Evolutionary conservation across 2,329 filamentous ascomycete genomes (phyloP).

Genomic region (Diaporthe eres): DNA sequence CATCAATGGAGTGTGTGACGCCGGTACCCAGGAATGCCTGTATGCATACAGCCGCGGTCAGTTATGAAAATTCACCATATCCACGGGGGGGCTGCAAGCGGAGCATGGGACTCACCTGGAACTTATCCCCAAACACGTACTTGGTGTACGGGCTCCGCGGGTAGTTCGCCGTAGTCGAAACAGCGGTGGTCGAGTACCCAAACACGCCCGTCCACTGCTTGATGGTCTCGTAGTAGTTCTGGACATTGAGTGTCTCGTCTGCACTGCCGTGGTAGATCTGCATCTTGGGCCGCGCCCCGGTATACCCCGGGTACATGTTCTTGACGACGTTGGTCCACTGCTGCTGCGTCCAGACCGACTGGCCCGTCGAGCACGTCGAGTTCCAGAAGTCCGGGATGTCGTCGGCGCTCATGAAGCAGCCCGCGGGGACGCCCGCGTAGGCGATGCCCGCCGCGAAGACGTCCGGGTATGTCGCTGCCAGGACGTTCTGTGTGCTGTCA

Average conservation of each 20-base stretch:
- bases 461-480: conserved; percentile 63
- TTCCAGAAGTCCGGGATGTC: conserved; percentile 62
- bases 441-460: conserved; percentile 60
- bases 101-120: conserved; percentile 19
- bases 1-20: not conserved
- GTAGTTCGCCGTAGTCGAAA: not conserved
- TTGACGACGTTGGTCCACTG: conserved; percentile 64
- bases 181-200: conserved; percentile 46
- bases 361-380: conserved; percentile 63
- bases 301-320: conserved; percentile 64
- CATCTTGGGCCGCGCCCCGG: conserved; percentile 65
- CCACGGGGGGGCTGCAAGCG: too few species aligned
- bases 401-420: conserved; percentile 59
- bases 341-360: conserved; percentile 57
- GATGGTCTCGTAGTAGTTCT: conserved; percentile 70
- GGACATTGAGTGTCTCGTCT: conserved; percentile 64
- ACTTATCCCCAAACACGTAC: conserved; percentile 8
- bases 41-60: too few species aligned
- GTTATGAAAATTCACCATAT: not conserved
- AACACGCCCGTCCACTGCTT: conserved; percentile 69
- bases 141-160: conserved; percentile 3
- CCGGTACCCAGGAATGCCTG: not conserved
- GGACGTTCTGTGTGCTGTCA: conserved; percentile 47
- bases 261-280: conserved; percentile 70
- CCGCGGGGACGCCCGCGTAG: conserved; percentile 60